These are phyloP conservation scores for Citeromyces siamensis DNA, from an alignment of 1,139 yeast genomes.

Conservation along the genomic window DNA sequence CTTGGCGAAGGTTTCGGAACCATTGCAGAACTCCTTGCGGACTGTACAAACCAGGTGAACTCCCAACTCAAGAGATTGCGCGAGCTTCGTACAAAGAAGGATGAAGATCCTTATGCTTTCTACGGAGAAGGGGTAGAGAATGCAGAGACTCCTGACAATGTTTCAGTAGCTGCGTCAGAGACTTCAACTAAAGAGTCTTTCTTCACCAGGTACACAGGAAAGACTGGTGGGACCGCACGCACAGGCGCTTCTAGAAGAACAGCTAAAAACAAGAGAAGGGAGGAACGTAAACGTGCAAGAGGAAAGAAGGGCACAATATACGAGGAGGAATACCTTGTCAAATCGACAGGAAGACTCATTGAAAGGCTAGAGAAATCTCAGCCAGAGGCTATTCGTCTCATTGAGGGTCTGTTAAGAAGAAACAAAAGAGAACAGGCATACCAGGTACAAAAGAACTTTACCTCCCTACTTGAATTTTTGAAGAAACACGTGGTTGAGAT, in stretches of 20 bases:
- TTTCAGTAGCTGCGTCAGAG: constrained; percentile 90
- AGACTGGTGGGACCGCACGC: constrained; percentile 89
- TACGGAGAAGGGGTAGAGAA: constrained; percentile 54
- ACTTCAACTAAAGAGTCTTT: constrained; percentile 88
- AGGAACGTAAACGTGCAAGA: constrained; percentile 90
- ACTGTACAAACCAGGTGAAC: constrained; percentile 73
- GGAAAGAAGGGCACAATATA: constrained; percentile 97
- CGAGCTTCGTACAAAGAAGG: constrained; percentile 74
- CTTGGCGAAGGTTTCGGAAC: constrained; percentile 81
- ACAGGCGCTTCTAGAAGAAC: constrained; percentile 94
- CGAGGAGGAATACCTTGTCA: constrained; percentile 89
- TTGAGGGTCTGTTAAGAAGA: constrained; percentile 70
- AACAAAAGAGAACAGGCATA: constrained; percentile 68
- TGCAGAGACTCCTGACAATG: constrained; percentile 79
- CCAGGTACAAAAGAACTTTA: constrained; percentile 62
- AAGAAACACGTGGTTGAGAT: constrained; percentile 58
- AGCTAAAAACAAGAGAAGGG: constrained; percentile 83
- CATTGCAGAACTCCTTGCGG: constrained; percentile 81
- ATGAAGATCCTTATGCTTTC: constrained; percentile 75
- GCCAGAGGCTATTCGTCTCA: constrained; percentile 58
- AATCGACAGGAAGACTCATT: constrained; percentile 76
- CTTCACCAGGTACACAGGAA: constrained; percentile 92
- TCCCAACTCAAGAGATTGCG: constrained; percentile 79
- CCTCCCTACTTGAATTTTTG: constrained; percentile 41
- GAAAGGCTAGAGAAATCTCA: constrained; percentile 71